Percentiles rank a stretch among this genome's conserved stretches.
Evolutionary conservation across 1,139 yeast genomes (phyloP).

Genomic region (Schwanniomyces etchellsii): DNA sequence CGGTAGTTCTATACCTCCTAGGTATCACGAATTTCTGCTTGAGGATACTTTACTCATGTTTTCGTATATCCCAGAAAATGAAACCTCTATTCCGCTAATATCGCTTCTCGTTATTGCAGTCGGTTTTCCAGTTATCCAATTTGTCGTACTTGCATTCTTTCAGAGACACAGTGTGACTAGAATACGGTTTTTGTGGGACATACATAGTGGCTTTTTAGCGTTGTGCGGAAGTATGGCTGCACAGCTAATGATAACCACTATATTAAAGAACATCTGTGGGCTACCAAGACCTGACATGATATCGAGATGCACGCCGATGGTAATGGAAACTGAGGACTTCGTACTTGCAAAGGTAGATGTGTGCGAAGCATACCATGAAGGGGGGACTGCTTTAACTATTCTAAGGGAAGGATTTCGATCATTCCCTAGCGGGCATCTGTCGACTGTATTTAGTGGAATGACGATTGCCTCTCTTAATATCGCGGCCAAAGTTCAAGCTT

Average conservation of each 20-base stretch:
- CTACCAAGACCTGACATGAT: slow-evolving; percentile 45
- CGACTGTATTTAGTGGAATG: slow-evolving; percentile 42
- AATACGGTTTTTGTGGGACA: slow-evolving; percentile 36
- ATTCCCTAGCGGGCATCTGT: slow-evolving; percentile 49
- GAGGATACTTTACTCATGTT: slow-evolving; percentile 25
- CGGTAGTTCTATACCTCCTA: slow-evolving; percentile 30
- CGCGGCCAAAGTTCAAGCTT: slow-evolving; percentile 31
- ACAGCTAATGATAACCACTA: slow-evolving; percentile 35
- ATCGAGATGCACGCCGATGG: slow-evolving; percentile 32
- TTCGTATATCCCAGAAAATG: slow-evolving; percentile 25
- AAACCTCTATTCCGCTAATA: slow-evolving; percentile 27
- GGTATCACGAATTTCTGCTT: slow-evolving; percentile 36
- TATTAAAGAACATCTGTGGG: slow-evolving; percentile 41
- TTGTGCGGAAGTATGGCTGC: slow-evolving; percentile 35
- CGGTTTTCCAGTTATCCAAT: slow-evolving; percentile 27
- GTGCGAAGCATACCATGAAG: slow-evolving; percentile 20
- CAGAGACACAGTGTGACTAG: slow-evolving; percentile 10
- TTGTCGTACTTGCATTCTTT: slow-evolving; percentile 17
- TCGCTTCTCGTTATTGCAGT: slow-evolving; percentile 22
- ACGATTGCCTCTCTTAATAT: slow-evolving; percentile 31
- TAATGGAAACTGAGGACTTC: slow-evolving; percentile 7
- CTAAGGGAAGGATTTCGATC: slow-evolving; percentile 44
- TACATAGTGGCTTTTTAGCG: slow-evolving; percentile 30
- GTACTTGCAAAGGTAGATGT: slow-evolving; percentile 26
- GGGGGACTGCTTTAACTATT: slow-evolving; percentile 13